phyloP scores from a whole-genome alignment of 352 stramenopile species.

The Globisporangium lucens region DNA sequence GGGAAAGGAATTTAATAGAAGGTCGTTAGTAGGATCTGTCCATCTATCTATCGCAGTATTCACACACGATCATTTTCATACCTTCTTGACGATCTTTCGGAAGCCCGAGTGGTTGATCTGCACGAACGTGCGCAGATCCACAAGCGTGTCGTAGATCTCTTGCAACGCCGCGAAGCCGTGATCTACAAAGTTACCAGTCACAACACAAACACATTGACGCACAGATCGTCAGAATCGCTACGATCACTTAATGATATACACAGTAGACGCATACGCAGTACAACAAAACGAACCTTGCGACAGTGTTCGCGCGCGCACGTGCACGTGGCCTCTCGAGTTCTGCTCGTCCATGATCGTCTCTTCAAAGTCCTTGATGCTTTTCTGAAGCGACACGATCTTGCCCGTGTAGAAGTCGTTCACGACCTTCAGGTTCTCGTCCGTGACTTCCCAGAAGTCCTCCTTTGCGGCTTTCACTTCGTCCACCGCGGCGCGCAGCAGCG shows the following conservation, averaged over 20 bases:
- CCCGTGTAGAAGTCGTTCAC: conserved; percentile 85
- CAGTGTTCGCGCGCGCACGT: conserved; percentile 50
- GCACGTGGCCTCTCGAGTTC: conserved; percentile 72
- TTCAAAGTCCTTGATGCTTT: conserved; percentile 78
- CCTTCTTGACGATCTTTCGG: conserved; percentile 93
- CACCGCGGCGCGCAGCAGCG: conserved; percentile 42
- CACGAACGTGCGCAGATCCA: conserved; percentile 88
- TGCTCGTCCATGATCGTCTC: conserved; percentile 60
- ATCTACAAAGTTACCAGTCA: conserved; percentile 23
- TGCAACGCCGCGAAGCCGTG: conserved; percentile 81
- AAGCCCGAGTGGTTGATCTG: conserved; percentile 92
- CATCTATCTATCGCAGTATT: background rate
- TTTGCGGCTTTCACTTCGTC: conserved; percentile 73
- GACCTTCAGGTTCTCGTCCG: conserved; percentile 73
- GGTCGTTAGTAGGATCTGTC: background rate
- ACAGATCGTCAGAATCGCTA: background rate
- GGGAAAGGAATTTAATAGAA: background rate
- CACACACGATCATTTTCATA: conserved; percentile 10
- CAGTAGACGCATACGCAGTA: too few species aligned
- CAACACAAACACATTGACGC: background rate
- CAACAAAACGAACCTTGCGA: conserved; percentile 34
- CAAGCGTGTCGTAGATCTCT: conserved; percentile 88
- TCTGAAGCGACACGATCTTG: conserved; percentile 63
- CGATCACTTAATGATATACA: background rate
- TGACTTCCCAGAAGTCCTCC: conserved; percentile 82